Conservation (phyloP, 495 filamentous ascomycete genomes). For the Eremomyces bilateralis region DNA sequence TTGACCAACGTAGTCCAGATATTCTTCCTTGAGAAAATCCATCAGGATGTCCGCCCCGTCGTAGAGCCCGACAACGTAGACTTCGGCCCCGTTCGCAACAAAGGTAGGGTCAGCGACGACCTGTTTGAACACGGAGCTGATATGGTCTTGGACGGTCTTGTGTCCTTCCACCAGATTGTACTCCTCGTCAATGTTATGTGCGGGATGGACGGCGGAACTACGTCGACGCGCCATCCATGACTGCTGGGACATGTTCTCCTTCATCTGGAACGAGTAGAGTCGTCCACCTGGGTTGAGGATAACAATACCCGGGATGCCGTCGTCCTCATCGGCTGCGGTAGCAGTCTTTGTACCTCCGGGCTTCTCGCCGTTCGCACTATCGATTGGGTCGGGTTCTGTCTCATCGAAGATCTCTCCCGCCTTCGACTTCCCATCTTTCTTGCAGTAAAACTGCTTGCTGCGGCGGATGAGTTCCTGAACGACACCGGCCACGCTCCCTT, state of each 20-base stretch:
- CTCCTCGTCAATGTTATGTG: slow-evolving; percentile 5
- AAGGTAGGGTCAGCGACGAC: slow-evolving; percentile 13
- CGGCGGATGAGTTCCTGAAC: slow-evolving; percentile 22
- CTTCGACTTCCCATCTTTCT: neutral
- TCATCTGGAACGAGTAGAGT: slow-evolving; percentile 13
- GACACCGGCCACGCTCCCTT: slow-evolving; percentile 42
- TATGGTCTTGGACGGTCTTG: slow-evolving; percentile 12
- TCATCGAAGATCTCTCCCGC: neutral
- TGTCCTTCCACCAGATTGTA: slow-evolving; percentile 16
- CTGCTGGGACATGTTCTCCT: slow-evolving; percentile 8
- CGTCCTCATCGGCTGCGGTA: neutral
- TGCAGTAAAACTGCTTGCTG: neutral
- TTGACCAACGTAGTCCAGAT: slow-evolving; percentile 7
- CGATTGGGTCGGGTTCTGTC: neutral
- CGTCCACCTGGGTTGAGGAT: slow-evolving; percentile 19
- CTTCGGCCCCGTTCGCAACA: slow-evolving; percentile 12
- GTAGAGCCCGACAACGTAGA: slow-evolving; percentile 18
- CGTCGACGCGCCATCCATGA: slow-evolving; percentile 14
- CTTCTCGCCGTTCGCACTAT: too few species aligned
- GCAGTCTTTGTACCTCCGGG: neutral
- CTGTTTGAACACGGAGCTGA: slow-evolving; percentile 13
- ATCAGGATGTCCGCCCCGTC: slow-evolving; percentile 12
- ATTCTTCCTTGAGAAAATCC: slow-evolving; percentile 5
- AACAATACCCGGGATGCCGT: slow-evolving; percentile 15
- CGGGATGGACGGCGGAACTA: slow-evolving; percentile 9